Conservation (phyloP, 768 basidiomycete genomes). For the Phylloporus scabripes region DNA sequence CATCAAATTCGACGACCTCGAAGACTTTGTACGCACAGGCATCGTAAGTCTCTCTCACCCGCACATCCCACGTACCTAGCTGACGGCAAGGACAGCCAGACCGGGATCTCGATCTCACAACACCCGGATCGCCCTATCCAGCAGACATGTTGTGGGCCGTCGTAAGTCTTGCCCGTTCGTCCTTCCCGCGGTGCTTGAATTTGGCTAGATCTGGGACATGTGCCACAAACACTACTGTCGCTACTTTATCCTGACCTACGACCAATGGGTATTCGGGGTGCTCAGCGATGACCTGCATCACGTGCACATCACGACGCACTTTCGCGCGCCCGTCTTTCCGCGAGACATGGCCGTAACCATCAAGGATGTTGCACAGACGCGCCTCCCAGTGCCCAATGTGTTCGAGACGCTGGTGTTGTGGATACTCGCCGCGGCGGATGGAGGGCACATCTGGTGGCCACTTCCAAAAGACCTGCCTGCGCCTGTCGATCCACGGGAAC, state of each 20-base stretch:
- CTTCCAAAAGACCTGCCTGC: not conserved
- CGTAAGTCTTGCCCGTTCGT: not conserved
- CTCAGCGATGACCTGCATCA: constrained; percentile 7
- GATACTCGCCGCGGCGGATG: constrained; percentile 5
- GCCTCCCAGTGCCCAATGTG: constrained; percentile 4
- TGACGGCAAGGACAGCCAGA: not conserved
- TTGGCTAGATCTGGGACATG: constrained; percentile 13
- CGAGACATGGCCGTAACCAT: not conserved
- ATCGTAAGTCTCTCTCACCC: not conserved
- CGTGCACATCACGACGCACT: constrained; percentile 7
- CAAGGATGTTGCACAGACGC: not conserved
- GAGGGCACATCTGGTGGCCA: not conserved
- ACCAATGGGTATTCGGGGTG: constrained; percentile 13
- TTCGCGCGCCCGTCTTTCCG: constrained; percentile 9
- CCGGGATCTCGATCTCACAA: constrained; percentile 1
- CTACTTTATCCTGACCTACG: constrained; percentile 15
- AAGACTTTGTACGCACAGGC: constrained; percentile 1
- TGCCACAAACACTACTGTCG: constrained; percentile 8
- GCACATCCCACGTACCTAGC: not conserved
- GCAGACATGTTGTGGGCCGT: constrained; percentile 11
- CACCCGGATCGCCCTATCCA: not conserved
- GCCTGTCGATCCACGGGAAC: not conserved
- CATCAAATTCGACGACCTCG: constrained; percentile 2
- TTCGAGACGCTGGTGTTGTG: constrained; percentile 9
- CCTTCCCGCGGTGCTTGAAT: not conserved